Conservation (phyloP, 2,329 filamentous ascomycete species). For the Scolecobasidium constrictum region DNA sequence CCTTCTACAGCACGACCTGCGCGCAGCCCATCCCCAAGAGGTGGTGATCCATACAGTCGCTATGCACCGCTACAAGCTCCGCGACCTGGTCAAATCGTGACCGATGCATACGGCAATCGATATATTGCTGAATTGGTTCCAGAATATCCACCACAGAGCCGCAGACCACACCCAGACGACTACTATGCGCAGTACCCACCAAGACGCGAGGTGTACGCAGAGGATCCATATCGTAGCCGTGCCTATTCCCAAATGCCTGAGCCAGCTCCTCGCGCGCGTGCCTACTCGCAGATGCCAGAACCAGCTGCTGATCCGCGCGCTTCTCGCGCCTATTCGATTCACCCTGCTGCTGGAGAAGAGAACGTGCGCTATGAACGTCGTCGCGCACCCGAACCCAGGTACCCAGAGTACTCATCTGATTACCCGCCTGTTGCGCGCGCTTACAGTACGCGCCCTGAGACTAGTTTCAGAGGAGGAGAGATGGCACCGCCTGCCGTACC, state of each 20-base stretch:
- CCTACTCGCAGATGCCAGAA: conserved; percentile 4
- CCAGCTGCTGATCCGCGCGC: neutral
- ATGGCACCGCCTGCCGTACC: neutral
- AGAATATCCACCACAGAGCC: neutral
- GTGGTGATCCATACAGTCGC: conserved; percentile 22
- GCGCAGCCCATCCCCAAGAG: conserved; percentile 28
- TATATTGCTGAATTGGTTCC: conserved; percentile 44
- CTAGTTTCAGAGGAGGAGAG: too few species aligned
- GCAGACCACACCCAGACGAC: conserved; percentile 1
- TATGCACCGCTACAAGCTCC: conserved; percentile 29
- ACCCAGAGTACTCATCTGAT: neutral
- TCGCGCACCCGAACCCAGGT: conserved; percentile 2
- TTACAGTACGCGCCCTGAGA: conserved; percentile 29
- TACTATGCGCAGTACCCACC: neutral
- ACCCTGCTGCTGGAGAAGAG: neutral
- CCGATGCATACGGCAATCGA: conserved; percentile 75
- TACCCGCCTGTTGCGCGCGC: conserved; percentile 18
- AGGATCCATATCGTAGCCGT: conserved; percentile 5
- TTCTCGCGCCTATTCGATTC: conserved; percentile 4
- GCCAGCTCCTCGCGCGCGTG: neutral
- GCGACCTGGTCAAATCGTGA: conserved; percentile 55
- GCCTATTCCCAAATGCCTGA: conserved; percentile 8
- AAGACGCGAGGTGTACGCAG: conserved; percentile 4
- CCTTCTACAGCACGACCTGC: conserved; percentile 29
- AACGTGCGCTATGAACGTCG: neutral